phyloP scores from a whole-genome alignment of 176 grass and related monocot species.

The Juncus effusus region DNA sequence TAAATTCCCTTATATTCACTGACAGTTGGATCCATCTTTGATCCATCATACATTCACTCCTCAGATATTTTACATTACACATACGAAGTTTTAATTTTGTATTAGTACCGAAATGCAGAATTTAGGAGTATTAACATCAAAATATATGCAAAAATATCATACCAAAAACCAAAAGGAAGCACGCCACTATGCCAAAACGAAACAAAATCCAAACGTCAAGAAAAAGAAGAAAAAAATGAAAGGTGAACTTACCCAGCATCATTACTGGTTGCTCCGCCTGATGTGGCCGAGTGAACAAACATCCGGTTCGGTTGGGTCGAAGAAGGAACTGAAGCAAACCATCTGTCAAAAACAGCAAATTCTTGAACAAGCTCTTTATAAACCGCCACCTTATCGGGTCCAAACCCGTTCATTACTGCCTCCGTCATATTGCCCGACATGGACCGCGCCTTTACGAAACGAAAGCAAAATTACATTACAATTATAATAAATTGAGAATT shows the following conservation, averaged over 20 bases:
- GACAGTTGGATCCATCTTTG: not conserved
- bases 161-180: no score
- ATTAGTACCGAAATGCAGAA: no score
- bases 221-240: not conserved
- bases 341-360: conserved; percentile 88
- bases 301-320: conserved; percentile 92
- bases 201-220: not conserved
- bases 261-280: conserved; percentile 83
- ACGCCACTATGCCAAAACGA: conserved; percentile 7
- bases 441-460: conserved; percentile 39
- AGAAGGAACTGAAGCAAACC: conserved; percentile 87
- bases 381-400: conserved; percentile 68
- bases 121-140: no score
- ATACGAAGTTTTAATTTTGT: no score
- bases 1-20: not conserved
- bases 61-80: no score
- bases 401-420: conserved; percentile 85
- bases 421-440: conserved; percentile 55
- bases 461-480: no score
- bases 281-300: conserved; percentile 85
- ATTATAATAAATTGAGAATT: no score
- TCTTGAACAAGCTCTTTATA: conserved; percentile 69
- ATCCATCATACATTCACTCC: no score
- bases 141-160: no score
- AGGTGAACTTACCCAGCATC: conserved; percentile 34